A percentile compares a stretch with the other conserved stretches of the same genome.
These are phyloP conservation scores for Batkoa obscura DNA, from an alignment of 371 early-diverging fungal genomes.

Conservation along the genomic window DNA sequence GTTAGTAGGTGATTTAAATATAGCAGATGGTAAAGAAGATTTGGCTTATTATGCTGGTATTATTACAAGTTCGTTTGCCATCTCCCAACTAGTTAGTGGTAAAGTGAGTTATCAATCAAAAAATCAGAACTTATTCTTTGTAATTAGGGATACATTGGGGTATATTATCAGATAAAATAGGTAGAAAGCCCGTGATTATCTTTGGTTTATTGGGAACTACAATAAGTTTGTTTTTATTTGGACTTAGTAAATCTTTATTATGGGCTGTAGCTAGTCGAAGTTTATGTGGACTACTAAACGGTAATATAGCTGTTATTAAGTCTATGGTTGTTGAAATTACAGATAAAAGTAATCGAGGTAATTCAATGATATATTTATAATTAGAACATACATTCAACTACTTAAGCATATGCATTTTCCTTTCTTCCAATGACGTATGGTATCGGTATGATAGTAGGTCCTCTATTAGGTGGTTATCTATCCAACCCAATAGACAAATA, in stretches of 20 bases:
- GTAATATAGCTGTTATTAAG: constrained; percentile 64
- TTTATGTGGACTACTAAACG: constrained; percentile 56
- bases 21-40: constrained; percentile 27
- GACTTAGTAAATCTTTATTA: constrained; percentile 38
- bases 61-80: constrained; percentile 35
- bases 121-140: background rate
- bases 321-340: constrained; percentile 72
- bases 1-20: constrained; percentile 36
- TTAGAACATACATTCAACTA: constrained; percentile 1
- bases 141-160: constrained; percentile 25
- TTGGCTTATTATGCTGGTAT: constrained; percentile 44
- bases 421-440: constrained; percentile 8
- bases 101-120: constrained; percentile 12
- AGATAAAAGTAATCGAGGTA: constrained; percentile 50
- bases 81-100: constrained; percentile 36
- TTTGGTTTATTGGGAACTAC: constrained; percentile 58
- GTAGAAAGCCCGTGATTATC: constrained; percentile 61
- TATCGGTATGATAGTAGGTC: constrained; percentile 26
- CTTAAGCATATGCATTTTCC: constrained; percentile 6
- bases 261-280: constrained; percentile 46
- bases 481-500: constrained; percentile 46
- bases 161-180: constrained; percentile 33
- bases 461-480: constrained; percentile 61
- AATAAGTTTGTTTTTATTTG: constrained; percentile 48
- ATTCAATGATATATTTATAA: background rate